phyloP scores from a whole-genome alignment of 2,329 filamentous ascomycete species.

The Diplodia corticola region DNA sequence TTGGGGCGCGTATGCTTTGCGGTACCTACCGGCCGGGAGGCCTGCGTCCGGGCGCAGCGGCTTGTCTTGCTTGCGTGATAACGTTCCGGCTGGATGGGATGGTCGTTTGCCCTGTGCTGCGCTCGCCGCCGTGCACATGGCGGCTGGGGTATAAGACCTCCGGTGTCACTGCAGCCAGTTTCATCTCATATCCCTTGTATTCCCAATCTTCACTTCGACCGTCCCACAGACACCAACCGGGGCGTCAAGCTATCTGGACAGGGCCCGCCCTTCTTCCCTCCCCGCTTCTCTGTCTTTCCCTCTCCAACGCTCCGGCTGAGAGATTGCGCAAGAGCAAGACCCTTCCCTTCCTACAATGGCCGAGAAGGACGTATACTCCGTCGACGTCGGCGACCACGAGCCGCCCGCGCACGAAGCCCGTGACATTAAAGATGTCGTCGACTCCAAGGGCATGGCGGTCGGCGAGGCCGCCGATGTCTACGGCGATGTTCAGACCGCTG shows the following conservation, averaged over 20 bases:
- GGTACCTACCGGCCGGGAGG: conserved; percentile 6
- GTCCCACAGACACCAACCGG: background rate
- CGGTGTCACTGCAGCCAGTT: background rate
- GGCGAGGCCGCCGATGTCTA: conserved; percentile 55
- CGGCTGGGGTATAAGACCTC: conserved; percentile 9
- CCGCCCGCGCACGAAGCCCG: background rate
- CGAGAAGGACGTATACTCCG: conserved; percentile 12
- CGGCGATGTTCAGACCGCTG: conserved; percentile 52
- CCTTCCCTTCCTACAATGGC: background rate
- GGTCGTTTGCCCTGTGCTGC: background rate
- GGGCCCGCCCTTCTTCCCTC: background rate
- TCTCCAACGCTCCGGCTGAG: background rate
- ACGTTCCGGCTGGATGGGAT: conserved; percentile 7
- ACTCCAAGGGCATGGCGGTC: conserved; percentile 32
- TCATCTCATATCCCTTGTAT: background rate
- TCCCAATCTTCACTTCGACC: background rate
- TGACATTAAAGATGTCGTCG: conserved; percentile 31
- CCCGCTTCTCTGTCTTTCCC: background rate
- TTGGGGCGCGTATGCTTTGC: background rate
- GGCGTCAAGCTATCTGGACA: background rate
- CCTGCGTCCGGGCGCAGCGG: background rate
- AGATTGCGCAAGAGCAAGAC: background rate
- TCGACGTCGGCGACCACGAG: background rate
- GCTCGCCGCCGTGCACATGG: background rate
- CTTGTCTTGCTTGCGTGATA: conserved; percentile 4